Evolutionary conservation across 441 rosid species (phyloP).

Genomic region (Biscutella laevigata): DNA sequence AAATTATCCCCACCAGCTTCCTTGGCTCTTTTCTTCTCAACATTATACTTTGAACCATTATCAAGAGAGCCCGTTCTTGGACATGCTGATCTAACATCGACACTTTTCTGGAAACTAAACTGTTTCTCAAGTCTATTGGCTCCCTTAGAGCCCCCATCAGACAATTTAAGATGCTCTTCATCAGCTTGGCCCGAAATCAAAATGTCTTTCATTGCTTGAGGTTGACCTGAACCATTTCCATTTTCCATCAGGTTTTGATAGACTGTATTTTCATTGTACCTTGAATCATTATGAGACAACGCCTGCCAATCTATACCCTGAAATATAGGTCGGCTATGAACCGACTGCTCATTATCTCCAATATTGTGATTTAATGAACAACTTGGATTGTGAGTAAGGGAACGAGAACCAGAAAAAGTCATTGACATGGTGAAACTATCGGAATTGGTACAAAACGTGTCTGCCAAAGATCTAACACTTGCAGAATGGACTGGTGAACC

Average conservation of each 20-base stretch:
- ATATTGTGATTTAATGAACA: slow-evolving; percentile 86
- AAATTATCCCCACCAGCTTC: slow-evolving; percentile 68
- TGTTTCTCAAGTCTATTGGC: slow-evolving; percentile 63
- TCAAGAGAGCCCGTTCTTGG: slow-evolving; percentile 60
- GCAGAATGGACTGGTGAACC: slow-evolving; percentile 78
- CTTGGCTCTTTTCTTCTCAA: slow-evolving; percentile 52
- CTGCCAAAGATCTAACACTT: slow-evolving; percentile 68
- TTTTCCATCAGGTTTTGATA: slow-evolving; percentile 56
- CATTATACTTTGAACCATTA: slow-evolving; percentile 47
- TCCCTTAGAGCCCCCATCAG: slow-evolving; percentile 49
- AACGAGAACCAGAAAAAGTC: slow-evolving; percentile 93
- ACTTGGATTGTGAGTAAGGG: slow-evolving; percentile 89
- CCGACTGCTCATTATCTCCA: slow-evolving; percentile 89
- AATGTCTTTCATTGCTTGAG: slow-evolving; percentile 40
- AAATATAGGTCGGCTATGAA: slow-evolving; percentile 90
- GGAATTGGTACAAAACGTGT: slow-evolving; percentile 64
- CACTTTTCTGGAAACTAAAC: slow-evolving; percentile 55
- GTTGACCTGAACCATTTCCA: slow-evolving; percentile 54
- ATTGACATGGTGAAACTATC: slow-evolving; percentile 86
- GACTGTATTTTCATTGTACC: slow-evolving; percentile 55
- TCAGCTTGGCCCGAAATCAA: slow-evolving; percentile 42
- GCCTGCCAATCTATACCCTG: slow-evolving; percentile 79
- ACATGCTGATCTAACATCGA: slow-evolving; percentile 55
- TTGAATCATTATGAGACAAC: slow-evolving; percentile 57
- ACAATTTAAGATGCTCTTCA: slow-evolving; percentile 32